phyloP scores from a whole-genome alignment of 495 filamentous ascomycete species.

The Haplographium delicatum region DNA sequence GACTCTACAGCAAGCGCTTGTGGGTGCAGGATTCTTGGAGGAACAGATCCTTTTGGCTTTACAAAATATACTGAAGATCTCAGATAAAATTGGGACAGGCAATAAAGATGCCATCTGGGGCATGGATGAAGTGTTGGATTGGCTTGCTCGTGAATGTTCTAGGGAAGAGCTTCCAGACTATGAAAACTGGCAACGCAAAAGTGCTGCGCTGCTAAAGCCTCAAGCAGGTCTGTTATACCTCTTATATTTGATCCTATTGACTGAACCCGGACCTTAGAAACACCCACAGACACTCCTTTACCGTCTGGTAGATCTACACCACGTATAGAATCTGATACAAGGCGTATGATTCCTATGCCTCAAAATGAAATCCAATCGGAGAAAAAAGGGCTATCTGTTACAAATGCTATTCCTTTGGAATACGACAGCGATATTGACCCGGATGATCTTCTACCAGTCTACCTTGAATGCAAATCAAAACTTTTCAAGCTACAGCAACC shows the following conservation, averaged over 20 bases:
- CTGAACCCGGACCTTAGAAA: constrained; percentile 29
- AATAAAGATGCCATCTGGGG: constrained; percentile 72
- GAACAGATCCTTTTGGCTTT: constrained; percentile 59
- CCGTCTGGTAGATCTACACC: constrained; percentile 45
- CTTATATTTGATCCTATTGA: background rate
- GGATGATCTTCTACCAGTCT: constrained; percentile 70
- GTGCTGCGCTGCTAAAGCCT: constrained; percentile 8
- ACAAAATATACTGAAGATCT: constrained; percentile 56
- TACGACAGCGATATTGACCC: constrained; percentile 58
- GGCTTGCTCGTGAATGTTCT: constrained; percentile 69
- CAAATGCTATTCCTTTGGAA: constrained; percentile 33
- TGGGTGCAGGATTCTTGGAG: constrained; percentile 59
- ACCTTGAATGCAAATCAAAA: constrained; percentile 63
- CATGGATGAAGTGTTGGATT: constrained; percentile 79
- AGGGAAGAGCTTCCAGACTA: constrained; percentile 68
- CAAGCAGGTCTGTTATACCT: constrained; percentile 15
- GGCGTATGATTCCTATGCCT: constrained; percentile 18
- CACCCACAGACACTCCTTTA: constrained; percentile 38
- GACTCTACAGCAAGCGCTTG: constrained; percentile 67
- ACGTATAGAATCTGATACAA: constrained; percentile 30
- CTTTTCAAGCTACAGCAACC: constrained; percentile 58
- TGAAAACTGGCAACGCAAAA: constrained; percentile 32
- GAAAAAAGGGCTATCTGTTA: constrained; percentile 23
- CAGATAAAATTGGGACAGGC: constrained; percentile 41
- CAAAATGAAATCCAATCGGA: constrained; percentile 30